Evolutionary conservation across 495 filamentous ascomycete genomes (phyloP), one percentile per base, ranked within the genome.

Genomic region (Penicillium paradoxum): DNA sequence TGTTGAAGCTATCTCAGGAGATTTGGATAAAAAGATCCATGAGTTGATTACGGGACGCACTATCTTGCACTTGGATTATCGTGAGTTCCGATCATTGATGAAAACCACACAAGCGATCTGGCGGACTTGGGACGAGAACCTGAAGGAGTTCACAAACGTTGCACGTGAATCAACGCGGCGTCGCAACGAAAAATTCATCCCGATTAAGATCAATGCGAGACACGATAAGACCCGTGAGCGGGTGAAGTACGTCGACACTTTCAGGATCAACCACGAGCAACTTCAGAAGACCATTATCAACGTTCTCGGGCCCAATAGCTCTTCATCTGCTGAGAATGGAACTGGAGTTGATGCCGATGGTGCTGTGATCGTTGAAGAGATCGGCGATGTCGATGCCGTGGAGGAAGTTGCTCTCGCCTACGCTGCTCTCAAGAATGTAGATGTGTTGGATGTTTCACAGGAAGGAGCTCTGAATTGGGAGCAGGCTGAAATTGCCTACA

Each of bases 371-470:
- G 82, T 91, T 4, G 91, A 96, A 65, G 93, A 97, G 67, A 91
- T 97, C 60, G 93, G 93, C 18, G 92, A 97, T 71, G 89, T 97
- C 15, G 93, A 99, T 72, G 93, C 93, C n/a, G 91, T 97, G 14
- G 87, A 96, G 59, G 93, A 97, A 70, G 93, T 99, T 34, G 81
- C 85, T 27, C 87, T 96, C 70, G 93, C 93, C 24, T 99, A 95
- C 73, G 88, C 88, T 55, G 90, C 90, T 39, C 70, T 98, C 43
- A 91, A 87, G 66, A 90, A 96, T 67, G 90, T 97, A 4, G 95
- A 99, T 67, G 84, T 97, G 9, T 79, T 99, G 17, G 93, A 99
- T 70, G 89, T 96, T 24, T 86, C 91, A 6, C 79, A 79, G 1
- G 89, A 95, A 67, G 93, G 93, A 40, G 95, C 91, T 10, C 83